Conservation (phyloP, 2,329 filamentous ascomycete genomes). For the Cytospora piceicola region DNA sequence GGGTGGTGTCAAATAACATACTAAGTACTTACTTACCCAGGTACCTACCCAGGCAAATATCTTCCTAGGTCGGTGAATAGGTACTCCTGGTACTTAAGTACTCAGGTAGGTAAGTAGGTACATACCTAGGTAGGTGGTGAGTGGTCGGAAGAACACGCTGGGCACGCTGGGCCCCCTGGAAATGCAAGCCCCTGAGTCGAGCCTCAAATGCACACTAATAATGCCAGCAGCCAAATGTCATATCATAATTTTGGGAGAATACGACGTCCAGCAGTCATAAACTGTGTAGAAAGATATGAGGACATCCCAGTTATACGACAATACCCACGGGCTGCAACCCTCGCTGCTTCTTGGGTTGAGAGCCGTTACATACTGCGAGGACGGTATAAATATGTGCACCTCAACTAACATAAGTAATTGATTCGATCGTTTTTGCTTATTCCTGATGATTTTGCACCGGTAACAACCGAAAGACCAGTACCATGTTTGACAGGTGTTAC, state of each 20-base stretch:
- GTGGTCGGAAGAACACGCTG: neutral
- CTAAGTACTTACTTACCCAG: no score
- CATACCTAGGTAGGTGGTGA: neutral
- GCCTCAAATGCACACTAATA: neutral
- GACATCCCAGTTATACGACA: no score
- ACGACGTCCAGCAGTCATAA: no score
- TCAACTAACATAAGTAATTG: no score
- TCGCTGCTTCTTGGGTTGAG: no score
- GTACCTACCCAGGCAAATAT: no score
- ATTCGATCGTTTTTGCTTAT: neutral
- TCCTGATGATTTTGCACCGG: neutral
- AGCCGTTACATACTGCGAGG: neutral
- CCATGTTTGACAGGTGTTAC: neutral
- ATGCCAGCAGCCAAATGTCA: neutral
- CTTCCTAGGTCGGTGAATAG: no score
- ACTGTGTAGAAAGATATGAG: no score
- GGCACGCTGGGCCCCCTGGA: neutral
- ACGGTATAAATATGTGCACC: neutral
- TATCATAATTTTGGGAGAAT: neutral
- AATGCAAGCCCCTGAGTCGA: conserved; percentile 1
- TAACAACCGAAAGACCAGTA: neutral
- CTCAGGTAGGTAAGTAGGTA: no score
- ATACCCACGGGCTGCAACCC: no score
- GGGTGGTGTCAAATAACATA: no score
- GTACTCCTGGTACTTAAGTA: no score